These are phyloP conservation scores for Astrocystis sublimbata DNA, from an alignment of 495 filamentous ascomycete species.

Conservation along the genomic window DNA sequence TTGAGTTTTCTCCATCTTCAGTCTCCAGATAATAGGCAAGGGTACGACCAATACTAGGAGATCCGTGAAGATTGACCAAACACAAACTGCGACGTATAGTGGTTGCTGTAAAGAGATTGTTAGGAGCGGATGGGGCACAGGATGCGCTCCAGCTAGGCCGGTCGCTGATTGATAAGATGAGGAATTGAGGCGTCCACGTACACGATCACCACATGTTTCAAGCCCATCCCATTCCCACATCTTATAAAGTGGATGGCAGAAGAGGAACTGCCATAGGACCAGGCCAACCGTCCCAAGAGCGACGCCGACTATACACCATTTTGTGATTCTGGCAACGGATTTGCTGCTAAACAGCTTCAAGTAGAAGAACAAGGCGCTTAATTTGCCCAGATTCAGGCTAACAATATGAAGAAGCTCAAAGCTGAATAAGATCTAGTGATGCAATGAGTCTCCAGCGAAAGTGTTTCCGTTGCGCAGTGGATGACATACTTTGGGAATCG, in stretches of 20 bases:
- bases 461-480: neutral
- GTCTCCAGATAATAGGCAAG: constrained; percentile 8
- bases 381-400: constrained; percentile 15
- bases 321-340: constrained; percentile 1
- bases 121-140: neutral
- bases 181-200: neutral
- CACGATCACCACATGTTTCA: constrained; percentile 19
- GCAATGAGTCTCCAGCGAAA: neutral
- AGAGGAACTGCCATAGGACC: constrained; percentile 19
- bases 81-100: constrained; percentile 14
- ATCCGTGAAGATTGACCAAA: constrained; percentile 19
- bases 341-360: constrained; percentile 10
- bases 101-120: constrained; percentile 4
- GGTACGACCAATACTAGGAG: constrained; percentile 15
- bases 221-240: constrained; percentile 20
- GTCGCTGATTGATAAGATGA: neutral
- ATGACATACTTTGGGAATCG: constrained; percentile 15
- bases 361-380: constrained; percentile 16
- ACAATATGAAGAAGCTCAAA: constrained; percentile 19
- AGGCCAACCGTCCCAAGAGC: constrained; percentile 4
- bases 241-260: constrained; percentile 17
- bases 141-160: neutral
- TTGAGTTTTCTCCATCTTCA: constrained; percentile 19
- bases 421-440: constrained; percentile 6
- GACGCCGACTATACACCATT: constrained; percentile 8